phyloP scores from a whole-genome alignment of 495 filamentous ascomycete species.

The Bacidia gigantensis region DNA sequence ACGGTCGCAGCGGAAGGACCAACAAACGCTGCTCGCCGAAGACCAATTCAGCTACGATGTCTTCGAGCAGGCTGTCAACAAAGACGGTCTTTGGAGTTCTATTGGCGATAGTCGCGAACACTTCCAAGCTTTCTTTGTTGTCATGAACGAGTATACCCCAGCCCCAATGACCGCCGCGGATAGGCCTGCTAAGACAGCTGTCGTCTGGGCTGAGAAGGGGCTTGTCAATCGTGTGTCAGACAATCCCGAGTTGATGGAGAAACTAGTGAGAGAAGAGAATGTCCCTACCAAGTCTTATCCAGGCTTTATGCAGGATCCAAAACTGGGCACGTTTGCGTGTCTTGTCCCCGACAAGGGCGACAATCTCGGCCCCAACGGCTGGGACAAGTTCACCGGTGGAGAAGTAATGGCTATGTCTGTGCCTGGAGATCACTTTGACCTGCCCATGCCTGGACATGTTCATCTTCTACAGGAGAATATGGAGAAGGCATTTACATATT shows the following conservation, averaged over 20 bases:
- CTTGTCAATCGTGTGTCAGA: constrained; percentile 7
- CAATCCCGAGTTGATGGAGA: constrained; percentile 2
- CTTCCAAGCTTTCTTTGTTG: constrained; percentile 4
- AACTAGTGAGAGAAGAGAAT: not conserved
- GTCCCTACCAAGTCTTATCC: not conserved
- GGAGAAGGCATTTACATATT: constrained; percentile 8
- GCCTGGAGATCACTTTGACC: constrained; percentile 10
- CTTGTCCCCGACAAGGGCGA: constrained; percentile 10
- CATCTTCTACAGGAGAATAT: constrained; percentile 9
- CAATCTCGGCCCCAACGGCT: constrained; percentile 14
- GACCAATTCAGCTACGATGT: not conserved
- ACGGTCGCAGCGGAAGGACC: constrained; percentile 1
- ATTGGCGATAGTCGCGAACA: not conserved
- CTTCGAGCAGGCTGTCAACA: not conserved
- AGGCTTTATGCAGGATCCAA: constrained; percentile 14
- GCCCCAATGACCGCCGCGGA: constrained; percentile 10
- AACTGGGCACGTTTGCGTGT: constrained; percentile 12
- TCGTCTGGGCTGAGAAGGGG: constrained; percentile 14
- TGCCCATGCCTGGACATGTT: constrained; percentile 13
- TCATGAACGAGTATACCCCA: constrained; percentile 9
- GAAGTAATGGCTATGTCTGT: constrained; percentile 7
- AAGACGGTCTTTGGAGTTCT: not conserved
- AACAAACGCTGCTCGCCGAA: not conserved
- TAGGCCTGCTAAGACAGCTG: constrained; percentile 7
- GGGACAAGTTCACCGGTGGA: constrained; percentile 14